Conservation (phyloP, 2,329 filamentous ascomycete genomes). For the Colletotrichum gloeosporioides region DNA sequence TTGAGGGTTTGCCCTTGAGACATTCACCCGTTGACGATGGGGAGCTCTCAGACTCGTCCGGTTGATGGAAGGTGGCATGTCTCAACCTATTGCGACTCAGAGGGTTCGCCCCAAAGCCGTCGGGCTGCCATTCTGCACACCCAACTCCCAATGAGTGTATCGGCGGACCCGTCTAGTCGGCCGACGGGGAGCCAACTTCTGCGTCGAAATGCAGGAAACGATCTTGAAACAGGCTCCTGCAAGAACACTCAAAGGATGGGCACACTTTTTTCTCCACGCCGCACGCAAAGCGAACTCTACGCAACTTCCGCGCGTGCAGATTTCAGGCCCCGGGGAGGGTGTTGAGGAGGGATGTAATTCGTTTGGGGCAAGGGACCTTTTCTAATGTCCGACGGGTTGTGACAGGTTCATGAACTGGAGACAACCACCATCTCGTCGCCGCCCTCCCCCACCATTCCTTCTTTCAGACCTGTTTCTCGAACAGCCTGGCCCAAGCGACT, state of each 20-base stretch:
- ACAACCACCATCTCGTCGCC: neutral
- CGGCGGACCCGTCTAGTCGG: constrained; percentile 2
- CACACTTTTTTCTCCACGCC: neutral
- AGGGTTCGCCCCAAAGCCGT: neutral
- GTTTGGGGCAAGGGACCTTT: neutral
- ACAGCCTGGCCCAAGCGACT: neutral
- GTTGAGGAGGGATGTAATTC: neutral
- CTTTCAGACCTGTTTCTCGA: neutral
- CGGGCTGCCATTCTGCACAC: neutral
- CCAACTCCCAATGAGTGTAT: neutral
- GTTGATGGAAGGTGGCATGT: neutral
- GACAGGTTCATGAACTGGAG: neutral
- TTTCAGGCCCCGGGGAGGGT: neutral
- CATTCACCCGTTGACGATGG: neutral
- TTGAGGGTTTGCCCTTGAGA: neutral
- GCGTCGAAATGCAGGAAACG: constrained; percentile 3
- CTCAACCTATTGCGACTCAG: neutral
- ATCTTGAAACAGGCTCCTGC: constrained; percentile 10
- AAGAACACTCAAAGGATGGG: neutral
- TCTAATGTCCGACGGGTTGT: neutral
- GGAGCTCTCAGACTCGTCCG: neutral
- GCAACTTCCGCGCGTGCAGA: neutral
- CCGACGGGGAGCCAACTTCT: neutral
- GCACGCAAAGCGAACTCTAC: neutral
- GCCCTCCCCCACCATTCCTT: neutral